These are phyloP conservation scores for Actinomucor elegans DNA, from an alignment of 371 early-diverging fungal species.

Conservation along the genomic window DNA sequence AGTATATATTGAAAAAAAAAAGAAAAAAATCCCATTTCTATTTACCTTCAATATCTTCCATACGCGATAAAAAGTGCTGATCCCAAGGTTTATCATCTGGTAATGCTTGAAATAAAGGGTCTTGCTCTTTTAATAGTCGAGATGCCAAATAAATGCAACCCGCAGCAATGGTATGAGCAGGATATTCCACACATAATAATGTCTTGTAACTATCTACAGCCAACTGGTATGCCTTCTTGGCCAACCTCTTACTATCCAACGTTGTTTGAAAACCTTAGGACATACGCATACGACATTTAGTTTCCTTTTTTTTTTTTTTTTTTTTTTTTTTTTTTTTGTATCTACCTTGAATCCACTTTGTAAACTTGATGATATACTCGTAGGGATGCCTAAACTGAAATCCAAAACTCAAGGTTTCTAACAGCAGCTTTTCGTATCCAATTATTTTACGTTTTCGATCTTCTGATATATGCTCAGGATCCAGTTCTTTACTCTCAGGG, in stretches of 20 bases:
- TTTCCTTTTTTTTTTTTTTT: not conserved
- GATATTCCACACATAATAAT: conserved; percentile 58
- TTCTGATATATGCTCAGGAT: conserved; percentile 56
- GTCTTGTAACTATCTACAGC: conserved; percentile 64
- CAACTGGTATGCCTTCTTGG: conserved; percentile 50
- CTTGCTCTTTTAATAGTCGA: conserved; percentile 35
- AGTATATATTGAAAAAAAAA: too few species aligned
- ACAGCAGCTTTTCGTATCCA: conserved; percentile 56
- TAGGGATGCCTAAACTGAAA: conserved; percentile 65
- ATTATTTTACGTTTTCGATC: conserved; percentile 58
- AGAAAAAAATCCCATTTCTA: too few species aligned
- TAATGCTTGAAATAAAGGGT: conserved; percentile 21
- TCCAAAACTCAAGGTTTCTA: conserved; percentile 66
- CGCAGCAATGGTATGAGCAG: conserved; percentile 64
- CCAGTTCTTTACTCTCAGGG: conserved; percentile 57
- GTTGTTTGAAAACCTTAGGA: conserved; percentile 18
- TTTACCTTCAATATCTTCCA: conserved; percentile 56
- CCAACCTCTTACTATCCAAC: conserved; percentile 47
- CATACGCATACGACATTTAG: not conserved
- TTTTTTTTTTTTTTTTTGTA: not conserved
- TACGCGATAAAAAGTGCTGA: conserved; percentile 47
- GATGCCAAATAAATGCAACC: conserved; percentile 64
- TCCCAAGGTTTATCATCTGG: conserved; percentile 39
- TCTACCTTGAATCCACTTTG: conserved; percentile 56
- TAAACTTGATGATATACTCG: conserved; percentile 63